Evolutionary conservation across 768 basidiomycete species (phyloP).

Genomic region (Kwoniella pini): DNA sequence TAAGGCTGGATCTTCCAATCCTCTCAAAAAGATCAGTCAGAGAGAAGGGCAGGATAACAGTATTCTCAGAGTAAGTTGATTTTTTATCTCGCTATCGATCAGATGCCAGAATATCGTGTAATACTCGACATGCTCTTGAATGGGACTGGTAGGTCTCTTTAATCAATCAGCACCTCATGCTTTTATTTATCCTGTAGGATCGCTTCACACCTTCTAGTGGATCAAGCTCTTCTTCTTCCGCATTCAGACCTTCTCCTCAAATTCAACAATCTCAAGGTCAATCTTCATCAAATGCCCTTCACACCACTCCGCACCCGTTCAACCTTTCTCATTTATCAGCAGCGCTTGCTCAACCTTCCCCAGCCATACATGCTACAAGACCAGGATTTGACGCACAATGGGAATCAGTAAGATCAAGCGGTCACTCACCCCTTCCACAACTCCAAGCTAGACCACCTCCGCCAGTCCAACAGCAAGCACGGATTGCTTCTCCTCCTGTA

Average conservation of each 20-base stretch:
- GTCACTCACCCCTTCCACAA: conserved; percentile 14
- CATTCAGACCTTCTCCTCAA: conserved; percentile 5
- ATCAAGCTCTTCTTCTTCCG: conserved; percentile 11
- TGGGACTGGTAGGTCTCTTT: no score
- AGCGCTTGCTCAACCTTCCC: conserved; percentile 22
- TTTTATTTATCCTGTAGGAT: neutral
- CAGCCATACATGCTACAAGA: conserved; percentile 14
- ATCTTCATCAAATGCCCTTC: conserved; percentile 12
- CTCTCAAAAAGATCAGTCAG: conserved; percentile 83
- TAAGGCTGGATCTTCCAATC: conserved; percentile 80
- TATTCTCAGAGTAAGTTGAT: conserved; percentile 70
- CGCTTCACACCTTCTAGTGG: conserved; percentile 7
- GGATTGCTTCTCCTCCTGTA: neutral
- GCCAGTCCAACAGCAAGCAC: neutral
- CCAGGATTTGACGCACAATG: conserved; percentile 34
- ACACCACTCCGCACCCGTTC: conserved; percentile 39
- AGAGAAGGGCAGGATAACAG: conserved; percentile 86
- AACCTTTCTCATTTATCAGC: conserved; percentile 41
- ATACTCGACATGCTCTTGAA: no score
- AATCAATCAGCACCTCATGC: no score
- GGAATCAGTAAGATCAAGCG: conserved; percentile 38
- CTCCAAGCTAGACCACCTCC: conserved; percentile 1
- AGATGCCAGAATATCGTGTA: neutral
- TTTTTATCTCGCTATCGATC: no score
- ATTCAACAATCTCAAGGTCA: neutral